Evolutionary conservation across 495 filamentous ascomycete species (phyloP).

Genomic region (Talaromyces thailandensis): DNA sequence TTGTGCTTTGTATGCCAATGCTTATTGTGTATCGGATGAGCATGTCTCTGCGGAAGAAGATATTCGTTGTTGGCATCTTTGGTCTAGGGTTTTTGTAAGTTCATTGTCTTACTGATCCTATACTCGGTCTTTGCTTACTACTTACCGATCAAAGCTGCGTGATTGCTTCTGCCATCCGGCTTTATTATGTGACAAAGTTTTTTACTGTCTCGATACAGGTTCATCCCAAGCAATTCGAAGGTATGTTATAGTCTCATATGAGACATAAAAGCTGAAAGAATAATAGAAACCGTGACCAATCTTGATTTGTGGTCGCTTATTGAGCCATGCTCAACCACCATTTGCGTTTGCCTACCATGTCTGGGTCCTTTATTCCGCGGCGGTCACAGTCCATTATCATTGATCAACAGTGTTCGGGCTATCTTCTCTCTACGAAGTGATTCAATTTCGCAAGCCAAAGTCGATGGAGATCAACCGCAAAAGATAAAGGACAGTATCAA

Average conservation of each 20-base stretch:
- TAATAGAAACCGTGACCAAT: background rate
- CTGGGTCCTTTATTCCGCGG: background rate
- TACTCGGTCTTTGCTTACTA: background rate
- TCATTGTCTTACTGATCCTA: background rate
- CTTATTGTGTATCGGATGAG: background rate
- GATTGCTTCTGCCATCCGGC: background rate
- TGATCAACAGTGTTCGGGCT: background rate
- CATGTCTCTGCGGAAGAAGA: background rate
- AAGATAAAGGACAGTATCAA: background rate
- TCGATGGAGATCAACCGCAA: background rate
- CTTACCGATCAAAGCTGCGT: background rate
- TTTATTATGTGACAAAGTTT: background rate
- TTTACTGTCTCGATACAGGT: background rate
- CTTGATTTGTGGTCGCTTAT: background rate
- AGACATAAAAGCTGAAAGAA: background rate
- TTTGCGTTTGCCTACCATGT: background rate
- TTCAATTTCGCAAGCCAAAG: background rate
- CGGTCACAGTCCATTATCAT: background rate
- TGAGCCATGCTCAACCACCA: background rate
- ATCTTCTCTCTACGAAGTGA: background rate
- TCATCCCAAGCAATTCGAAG: background rate
- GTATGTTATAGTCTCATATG: background rate
- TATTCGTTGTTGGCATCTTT: background rate
- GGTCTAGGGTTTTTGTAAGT: background rate
- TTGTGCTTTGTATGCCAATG: background rate